A percentile compares a stretch with the other conserved stretches of the same genome.
Conservation (phyloP, 306 rosid genomes). For the Cucumis hystrix region DNA sequence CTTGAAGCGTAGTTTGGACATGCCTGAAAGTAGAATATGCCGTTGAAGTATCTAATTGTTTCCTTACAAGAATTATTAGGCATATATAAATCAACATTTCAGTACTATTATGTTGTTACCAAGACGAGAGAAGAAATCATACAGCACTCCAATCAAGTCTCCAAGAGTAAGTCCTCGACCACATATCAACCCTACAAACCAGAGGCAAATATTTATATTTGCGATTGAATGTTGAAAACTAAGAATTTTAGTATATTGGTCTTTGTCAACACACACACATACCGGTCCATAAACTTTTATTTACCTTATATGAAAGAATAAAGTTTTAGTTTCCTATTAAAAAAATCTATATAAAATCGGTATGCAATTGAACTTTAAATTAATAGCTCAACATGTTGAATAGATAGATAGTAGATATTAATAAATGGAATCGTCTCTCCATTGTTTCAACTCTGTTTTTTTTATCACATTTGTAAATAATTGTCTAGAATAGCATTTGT, state of each 20-base stretch:
- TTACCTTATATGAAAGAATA: not conserved
- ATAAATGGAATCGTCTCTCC: not conserved
- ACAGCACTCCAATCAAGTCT: slow-evolving; percentile 73
- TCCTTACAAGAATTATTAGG: not conserved
- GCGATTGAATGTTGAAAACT: not conserved
- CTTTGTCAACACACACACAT: not conserved
- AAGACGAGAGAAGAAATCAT: slow-evolving; percentile 78
- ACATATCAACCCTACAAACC: slow-evolving; percentile 65
- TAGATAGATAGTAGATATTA: too few relatives aligned
- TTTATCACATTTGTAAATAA: not conserved
- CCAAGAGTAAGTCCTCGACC: slow-evolving; percentile 81
- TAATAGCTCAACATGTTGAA: too few relatives aligned
- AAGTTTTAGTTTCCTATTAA: not conserved
- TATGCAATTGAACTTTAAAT: not conserved
- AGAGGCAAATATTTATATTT: slow-evolving; percentile 2
- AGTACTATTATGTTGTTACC: slow-evolving; percentile 28
- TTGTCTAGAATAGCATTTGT: not conserved
- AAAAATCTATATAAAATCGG: not conserved
- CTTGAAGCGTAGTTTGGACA: slow-evolving; percentile 74
- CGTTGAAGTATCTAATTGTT: not conserved
- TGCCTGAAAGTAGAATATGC: slow-evolving; percentile 34
- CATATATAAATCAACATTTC: not conserved
- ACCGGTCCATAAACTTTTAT: not conserved
- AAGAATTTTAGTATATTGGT: not conserved
- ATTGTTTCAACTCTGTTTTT: not conserved